These are phyloP conservation scores for Lathyrus tuberosus DNA, from an alignment of 306 rosid species.

Conservation along the genomic window DNA sequence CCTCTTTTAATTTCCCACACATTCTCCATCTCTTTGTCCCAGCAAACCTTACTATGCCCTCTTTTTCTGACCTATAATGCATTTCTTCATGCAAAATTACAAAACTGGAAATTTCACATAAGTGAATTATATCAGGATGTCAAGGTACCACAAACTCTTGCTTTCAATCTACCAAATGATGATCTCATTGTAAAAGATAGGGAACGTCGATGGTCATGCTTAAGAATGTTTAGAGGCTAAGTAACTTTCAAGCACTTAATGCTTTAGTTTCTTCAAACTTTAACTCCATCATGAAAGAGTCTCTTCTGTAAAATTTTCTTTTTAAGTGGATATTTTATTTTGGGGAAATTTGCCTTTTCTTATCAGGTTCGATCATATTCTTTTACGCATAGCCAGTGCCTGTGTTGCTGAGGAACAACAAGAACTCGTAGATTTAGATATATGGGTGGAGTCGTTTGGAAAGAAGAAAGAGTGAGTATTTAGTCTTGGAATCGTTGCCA, in stretches of 20 bases:
- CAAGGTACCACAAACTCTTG: conserved; percentile 95
- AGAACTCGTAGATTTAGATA: conserved; percentile 81
- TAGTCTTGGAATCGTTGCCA: too few relatives aligned
- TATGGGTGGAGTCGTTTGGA: too few relatives aligned
- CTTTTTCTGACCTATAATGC: conserved; percentile 17
- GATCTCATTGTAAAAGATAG: conserved; percentile 83
- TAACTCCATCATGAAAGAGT: conserved; percentile 28
- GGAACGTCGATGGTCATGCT: conserved; percentile 96
- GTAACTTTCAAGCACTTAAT: conserved; percentile 52
- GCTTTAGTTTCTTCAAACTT: conserved; percentile 31
- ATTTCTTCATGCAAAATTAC: conserved; percentile 18
- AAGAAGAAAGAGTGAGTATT: too few relatives aligned
- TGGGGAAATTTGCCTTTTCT: conserved; percentile 38
- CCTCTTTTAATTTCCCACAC: too few relatives aligned
- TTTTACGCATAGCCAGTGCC: conserved; percentile 76
- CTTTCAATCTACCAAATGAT: conserved; percentile 96
- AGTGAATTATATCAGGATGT: conserved; percentile 70
- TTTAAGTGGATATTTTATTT: conserved; percentile 6
- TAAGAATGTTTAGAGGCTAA: conserved; percentile 96
- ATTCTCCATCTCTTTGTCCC: too few relatives aligned
- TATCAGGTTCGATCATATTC: conserved; percentile 83
- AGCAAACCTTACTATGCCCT: too few relatives aligned
- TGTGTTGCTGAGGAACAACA: conserved; percentile 75
- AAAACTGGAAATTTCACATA: conserved; percentile 26
- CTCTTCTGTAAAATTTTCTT: conserved; percentile 20